Evolutionary conservation across 352 stramenopile species (phyloP), one percentile per base, ranked within the genome.

Genomic region (Albugo candida): DNA sequence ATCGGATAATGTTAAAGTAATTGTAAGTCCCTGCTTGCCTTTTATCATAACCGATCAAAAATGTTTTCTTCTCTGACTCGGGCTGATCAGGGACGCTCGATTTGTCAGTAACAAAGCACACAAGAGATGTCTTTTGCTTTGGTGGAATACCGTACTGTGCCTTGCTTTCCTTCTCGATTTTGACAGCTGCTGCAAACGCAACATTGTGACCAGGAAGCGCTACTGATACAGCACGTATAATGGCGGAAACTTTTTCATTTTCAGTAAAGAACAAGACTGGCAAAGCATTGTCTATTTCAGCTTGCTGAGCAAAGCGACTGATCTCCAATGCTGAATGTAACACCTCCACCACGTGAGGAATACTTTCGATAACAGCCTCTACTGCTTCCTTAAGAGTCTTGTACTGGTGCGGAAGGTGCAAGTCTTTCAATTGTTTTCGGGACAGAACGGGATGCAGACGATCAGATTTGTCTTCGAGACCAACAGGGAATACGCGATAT

Each of bases 11-110:
- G 47, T 84, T 83, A 41, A 61, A 59, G 50, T 80, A 83, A 19
- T 56, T 75, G 48, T 73, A 74, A 4, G 72, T 40, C 0, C 75
- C 75, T 53, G 81, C 69, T 0, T 47, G 60, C 50, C 82, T 78
- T 58, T 84, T 88, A 43, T 82, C 57, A 54, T 81, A 88, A 4
- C 58, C 47, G 38, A 79, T 54, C 11, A 88, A 41, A 84, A 83
- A 13, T 65, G 70, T 65, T 8, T 53, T 44, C 37, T 60, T 52
- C 1, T 54, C 52, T 13, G 24, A 31, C 3, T 54, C 49, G n/a
- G 52, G 55, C 47, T 59, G 52, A n/a, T 36, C 44, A 1, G 58
- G 45, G 17, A 55, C 14, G 11, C 65, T 52, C 1, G 37, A 39
- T 47, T 66, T 41, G 1, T 66, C 59, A 6, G 65, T 53, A 40